Conservation (phyloP, 305 asterid genomes). For the Ilex paraguariensis region DNA sequence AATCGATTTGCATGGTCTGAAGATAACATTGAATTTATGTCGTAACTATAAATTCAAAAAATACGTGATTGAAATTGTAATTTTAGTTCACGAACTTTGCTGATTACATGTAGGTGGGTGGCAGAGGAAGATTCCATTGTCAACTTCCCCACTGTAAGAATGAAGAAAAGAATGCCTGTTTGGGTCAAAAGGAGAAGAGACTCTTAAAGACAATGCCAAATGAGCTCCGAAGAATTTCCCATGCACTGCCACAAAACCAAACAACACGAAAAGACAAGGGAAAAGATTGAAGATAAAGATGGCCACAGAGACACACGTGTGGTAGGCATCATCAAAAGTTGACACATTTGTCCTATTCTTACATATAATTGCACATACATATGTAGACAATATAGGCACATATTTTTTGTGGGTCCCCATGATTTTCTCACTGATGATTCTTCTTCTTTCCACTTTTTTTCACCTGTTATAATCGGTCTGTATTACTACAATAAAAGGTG, state of each 20-base stretch:
- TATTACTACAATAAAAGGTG: no score
- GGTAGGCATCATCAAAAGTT: conserved; percentile 18
- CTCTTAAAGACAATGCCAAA: conserved; percentile 4
- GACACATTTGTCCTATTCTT: conserved; percentile 27
- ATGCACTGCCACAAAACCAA: neutral
- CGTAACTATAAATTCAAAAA: no score
- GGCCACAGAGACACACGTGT: conserved; percentile 29
- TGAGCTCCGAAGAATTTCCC: conserved; percentile 4
- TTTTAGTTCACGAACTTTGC: neutral
- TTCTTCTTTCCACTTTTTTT: neutral
- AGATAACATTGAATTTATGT: no score
- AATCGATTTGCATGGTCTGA: no score
- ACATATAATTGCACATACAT: conserved; percentile 7
- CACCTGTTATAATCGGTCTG: no score
- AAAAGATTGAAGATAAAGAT: conserved; percentile 1
- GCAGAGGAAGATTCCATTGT: conserved; percentile 75
- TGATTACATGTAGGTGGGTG: conserved; percentile 54
- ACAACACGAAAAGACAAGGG: conserved; percentile 9
- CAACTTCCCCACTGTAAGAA: conserved; percentile 82
- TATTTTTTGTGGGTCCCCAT: neutral
- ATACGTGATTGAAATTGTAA: no score
- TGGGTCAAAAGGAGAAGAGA: conserved; percentile 53
- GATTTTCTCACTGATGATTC: neutral
- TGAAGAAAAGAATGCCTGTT: conserved; percentile 76
- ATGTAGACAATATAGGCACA: conserved; percentile 1